Evolutionary conservation across 1,139 yeast genomes (phyloP), one percentile per base, ranked within the genome.

Genomic region (Nakaseomyces sp.): DNA sequence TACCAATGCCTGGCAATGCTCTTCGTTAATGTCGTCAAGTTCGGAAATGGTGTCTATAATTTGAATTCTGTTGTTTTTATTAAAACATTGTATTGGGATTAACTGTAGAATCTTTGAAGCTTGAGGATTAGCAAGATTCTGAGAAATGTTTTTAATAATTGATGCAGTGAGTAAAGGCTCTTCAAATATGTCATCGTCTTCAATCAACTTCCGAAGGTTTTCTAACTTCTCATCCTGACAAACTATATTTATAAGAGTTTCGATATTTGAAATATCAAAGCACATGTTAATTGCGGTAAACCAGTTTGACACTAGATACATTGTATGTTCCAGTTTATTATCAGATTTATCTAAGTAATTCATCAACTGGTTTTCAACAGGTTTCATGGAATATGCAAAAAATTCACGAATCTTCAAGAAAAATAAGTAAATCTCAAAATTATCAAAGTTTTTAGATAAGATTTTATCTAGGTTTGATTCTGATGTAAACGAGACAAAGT

Each of bases 11-110:
- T 28, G 25, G 3, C 46, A 32, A 25, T 52, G 56, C 0, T 26
- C 15, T 5, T 44, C 39, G 3, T 45, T 28, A 48, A 53, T 15
- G 12, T 10, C 16, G 10, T 37, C n/a, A 5, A 39, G 47, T 6
- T 48, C 47, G 6, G 55, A 47, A 16, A 77, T 50, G 5, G 41
- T 45, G 47, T 77, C 65, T 13, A 78, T 51, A 7, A 72, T 48
- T 4, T 57, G 57, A 17, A 65, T 64, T 55, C 74, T 77, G 20
- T 61, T 54, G 8, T 56, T 49, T 54, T 67, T 77, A 40, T 67
- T 69, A 43, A 69, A 70, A 49, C 81, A 75, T 47, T 72, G 75
- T 18, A 71, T 64, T 2, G 86, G 85, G 17, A 78, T 61, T 30
- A 43, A 33, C 5, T 26, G 15, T 12, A 60, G 25, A 12, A 38